These are phyloP conservation scores for Rubia tinctorum DNA, from an alignment of 305 asterid species.

Conservation along the genomic window DNA sequence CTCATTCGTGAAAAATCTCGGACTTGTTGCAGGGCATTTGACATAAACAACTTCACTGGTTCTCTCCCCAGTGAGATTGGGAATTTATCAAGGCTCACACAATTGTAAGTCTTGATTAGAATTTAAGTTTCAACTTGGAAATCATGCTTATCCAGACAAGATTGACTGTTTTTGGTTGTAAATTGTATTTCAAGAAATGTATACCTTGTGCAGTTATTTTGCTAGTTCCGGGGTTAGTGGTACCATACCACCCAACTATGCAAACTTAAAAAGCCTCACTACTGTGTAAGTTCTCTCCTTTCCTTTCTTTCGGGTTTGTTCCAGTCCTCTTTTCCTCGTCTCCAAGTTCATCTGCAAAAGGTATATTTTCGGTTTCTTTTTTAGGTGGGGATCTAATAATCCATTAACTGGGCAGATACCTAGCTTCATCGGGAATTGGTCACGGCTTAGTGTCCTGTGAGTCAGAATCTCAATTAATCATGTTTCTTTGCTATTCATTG, in stretches of 20 bases:
- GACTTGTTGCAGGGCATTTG: conserved; percentile 37
- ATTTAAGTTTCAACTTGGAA: not conserved
- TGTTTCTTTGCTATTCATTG: not conserved
- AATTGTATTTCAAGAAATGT: not conserved
- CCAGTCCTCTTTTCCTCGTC: not conserved
- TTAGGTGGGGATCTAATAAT: conserved; percentile 57
- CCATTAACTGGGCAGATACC: conserved; percentile 66
- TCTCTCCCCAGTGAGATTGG: conserved; percentile 67
- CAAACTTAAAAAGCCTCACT: conserved; percentile 38
- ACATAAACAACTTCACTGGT: conserved; percentile 78
- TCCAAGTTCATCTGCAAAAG: conserved; percentile 15
- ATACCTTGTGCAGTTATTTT: conserved; percentile 41
- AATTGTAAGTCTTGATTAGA: conserved; percentile 32
- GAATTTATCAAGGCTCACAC: conserved; percentile 34
- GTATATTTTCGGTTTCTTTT: conserved; percentile 14
- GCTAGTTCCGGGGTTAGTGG: conserved; percentile 71
- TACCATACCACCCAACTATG: conserved; percentile 55
- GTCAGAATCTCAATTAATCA: conserved; percentile 11
- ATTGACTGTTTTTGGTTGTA: not conserved
- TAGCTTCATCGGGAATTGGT: conserved; percentile 66
- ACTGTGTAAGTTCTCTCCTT: conserved; percentile 41
- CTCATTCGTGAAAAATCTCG: not conserved
- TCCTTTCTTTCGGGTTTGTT: conserved; percentile 1
- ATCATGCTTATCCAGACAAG: not conserved
- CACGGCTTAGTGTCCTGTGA: conserved; percentile 31